phyloP scores from a whole-genome alignment of 495 filamentous ascomycete species.

The Podospora fimiseda region DNA sequence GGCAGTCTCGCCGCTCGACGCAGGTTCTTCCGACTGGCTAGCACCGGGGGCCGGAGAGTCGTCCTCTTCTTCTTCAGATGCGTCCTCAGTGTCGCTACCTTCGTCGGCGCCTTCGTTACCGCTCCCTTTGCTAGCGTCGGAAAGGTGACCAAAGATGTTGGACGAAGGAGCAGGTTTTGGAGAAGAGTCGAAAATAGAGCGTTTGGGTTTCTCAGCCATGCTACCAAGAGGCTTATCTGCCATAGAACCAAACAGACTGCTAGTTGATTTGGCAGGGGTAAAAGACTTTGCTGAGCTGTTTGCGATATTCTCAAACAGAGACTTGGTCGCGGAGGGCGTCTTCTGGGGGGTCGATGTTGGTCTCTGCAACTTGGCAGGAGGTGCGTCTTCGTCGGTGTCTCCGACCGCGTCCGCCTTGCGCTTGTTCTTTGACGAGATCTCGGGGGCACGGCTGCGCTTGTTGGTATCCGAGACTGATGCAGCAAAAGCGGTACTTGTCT shows the following conservation, averaged over 20 bases:
- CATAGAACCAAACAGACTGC: constrained; percentile 21
- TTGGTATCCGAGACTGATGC: constrained; percentile 31
- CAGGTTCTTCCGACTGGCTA: constrained; percentile 25
- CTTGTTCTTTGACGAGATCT: constrained; percentile 29
- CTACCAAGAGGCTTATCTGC: not conserved
- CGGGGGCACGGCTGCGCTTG: constrained; percentile 38
- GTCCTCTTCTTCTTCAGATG: constrained; percentile 37
- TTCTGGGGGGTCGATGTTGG: constrained; percentile 29
- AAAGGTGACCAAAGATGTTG: constrained; percentile 61
- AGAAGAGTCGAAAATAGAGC: constrained; percentile 20
- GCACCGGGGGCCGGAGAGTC: constrained; percentile 32
- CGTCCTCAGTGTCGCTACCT: constrained; percentile 42
- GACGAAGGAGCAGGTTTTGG: constrained; percentile 18
- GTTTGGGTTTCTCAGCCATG: constrained; percentile 10
- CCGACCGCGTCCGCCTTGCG: constrained; percentile 33
- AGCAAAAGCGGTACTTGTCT: constrained; percentile 24
- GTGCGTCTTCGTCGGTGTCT: constrained; percentile 43
- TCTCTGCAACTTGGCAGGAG: constrained; percentile 55
- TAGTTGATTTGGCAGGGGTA: constrained; percentile 24
- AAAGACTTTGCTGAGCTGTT: constrained; percentile 25
- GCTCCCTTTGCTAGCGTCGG: constrained; percentile 45
- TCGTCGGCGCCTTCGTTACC: constrained; percentile 39
- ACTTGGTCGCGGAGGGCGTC: constrained; percentile 41
- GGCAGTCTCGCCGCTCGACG: constrained; percentile 28
- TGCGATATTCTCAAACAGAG: constrained; percentile 41